Base-by-base conservation (phyloP, 768 basidiomycete genomes). In the Podaxis sp. region DNA sequence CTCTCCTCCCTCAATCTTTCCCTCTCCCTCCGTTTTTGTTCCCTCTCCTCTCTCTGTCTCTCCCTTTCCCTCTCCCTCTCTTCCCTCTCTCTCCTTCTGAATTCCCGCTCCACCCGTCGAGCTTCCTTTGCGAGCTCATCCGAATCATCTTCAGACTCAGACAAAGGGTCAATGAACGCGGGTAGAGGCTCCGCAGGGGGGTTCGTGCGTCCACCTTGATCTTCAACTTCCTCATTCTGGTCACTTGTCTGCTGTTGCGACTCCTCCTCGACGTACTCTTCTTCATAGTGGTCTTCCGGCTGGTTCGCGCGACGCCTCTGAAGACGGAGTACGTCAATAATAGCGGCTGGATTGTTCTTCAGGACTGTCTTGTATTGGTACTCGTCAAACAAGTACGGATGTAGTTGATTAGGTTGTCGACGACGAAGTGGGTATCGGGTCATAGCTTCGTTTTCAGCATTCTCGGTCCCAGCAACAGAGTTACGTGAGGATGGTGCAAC, bases 71-170 rank as follows among this genome's bases (percentile, higher is more conserved):
- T 57, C 29, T 54, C 38, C 51, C 3, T 60, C 25, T 38, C 41
- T 13, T 55, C 61, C 25, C 27, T 62, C 47, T 55, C 46, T 6
- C 61, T 62, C 19, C 54, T 47, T 27, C 43, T 49, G 17, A 38
- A n/a, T 15, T 62, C 61, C 27, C 43, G 55, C 29, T 49, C 27
- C 19, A 62, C 41, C 33, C 54, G 43, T 6, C 61, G 61, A 50
- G 61, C 61, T 55, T 62, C 61, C 55, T 56, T 27, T 19, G 46
- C 54, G 24, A 62, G 61, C 24, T 40, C 61, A 49, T 62, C 61
- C 19, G 43, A 47, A 0, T 55, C 54, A 7, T 50, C 55, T n/a
- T 62, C 61, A 24, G 61, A 62, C 12, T 62, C 61, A 40, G 54
- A 41, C 15, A 62, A 47, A 17, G 61, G 61, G 9, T 56, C 46